A percentile compares a stretch with the other conserved stretches of the same genome.
Conservation (phyloP, 1,139 yeast species). For the Candida sojae region DNA sequence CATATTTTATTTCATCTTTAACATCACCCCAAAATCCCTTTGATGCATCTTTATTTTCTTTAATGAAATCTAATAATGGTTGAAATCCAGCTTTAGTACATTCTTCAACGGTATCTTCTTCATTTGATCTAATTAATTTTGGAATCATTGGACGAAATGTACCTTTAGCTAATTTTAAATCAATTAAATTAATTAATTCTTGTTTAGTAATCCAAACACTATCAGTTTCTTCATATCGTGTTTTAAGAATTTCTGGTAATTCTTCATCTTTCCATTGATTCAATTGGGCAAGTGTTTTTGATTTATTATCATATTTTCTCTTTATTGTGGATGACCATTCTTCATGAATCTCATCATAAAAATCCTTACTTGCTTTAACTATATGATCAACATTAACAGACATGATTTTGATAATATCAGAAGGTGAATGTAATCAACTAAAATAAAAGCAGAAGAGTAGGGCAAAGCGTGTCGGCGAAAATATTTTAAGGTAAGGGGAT, state of each 20-base stretch:
- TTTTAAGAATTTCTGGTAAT: slow-evolving; percentile 26
- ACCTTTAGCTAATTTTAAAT: slow-evolving; percentile 53
- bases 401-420: background rate
- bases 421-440: no score
- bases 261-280: slow-evolving; percentile 35
- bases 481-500: background rate
- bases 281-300: slow-evolving; percentile 30
- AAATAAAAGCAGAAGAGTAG: background rate
- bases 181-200: slow-evolving; percentile 44
- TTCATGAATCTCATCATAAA: slow-evolving; percentile 13
- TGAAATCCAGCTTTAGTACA: slow-evolving; percentile 32
- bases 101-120: slow-evolving; percentile 24
- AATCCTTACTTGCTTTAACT: slow-evolving; percentile 9
- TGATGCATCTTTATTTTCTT: slow-evolving; percentile 6
- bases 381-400: slow-evolving; percentile 9
- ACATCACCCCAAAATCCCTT: slow-evolving; percentile 11
- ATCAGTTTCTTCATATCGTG: slow-evolving; percentile 19
- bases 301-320: slow-evolving; percentile 20
- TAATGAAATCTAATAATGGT: slow-evolving; percentile 21
- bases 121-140: slow-evolving; percentile 41
- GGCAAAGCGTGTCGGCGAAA: background rate
- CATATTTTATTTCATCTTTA: slow-evolving; percentile 6
- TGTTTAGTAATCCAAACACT: slow-evolving; percentile 32
- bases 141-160: slow-evolving; percentile 47
- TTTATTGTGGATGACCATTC: slow-evolving; percentile 18